Evolutionary conservation across 805 yeast species (phyloP).

Genomic region (Scheffersomyces coipomensis): DNA sequence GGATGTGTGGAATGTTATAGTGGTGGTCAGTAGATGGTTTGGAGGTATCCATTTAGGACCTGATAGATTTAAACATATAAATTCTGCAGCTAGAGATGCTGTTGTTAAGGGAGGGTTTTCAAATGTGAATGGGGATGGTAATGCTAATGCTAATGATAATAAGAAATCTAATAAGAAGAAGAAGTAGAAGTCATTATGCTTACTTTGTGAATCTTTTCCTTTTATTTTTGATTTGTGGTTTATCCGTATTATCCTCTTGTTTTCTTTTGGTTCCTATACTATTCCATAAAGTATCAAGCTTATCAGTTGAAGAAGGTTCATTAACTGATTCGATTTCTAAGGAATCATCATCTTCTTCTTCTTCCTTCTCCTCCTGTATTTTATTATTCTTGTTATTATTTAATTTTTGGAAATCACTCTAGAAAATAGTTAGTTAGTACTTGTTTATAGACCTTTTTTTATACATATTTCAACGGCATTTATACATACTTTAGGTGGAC

Average conservation of each 20-base stretch:
- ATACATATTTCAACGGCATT: no score
- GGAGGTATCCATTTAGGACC: constrained; percentile 93
- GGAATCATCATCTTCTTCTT: not conserved
- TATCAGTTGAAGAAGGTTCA: not conserved
- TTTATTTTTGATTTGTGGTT: constrained; percentile 2
- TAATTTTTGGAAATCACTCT: not conserved
- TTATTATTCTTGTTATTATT: not conserved
- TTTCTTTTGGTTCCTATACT: not conserved
- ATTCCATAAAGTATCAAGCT: not conserved
- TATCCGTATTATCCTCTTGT: not conserved
- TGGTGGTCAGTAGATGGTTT: constrained; percentile 88
- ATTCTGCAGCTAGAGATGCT: constrained; percentile 84
- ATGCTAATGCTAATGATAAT: constrained; percentile 10
- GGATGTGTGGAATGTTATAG: constrained; percentile 83
- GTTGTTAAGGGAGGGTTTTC: constrained; percentile 61
- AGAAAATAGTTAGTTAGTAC: not conserved
- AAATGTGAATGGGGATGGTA: constrained; percentile 11
- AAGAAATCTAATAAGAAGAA: constrained; percentile 25
- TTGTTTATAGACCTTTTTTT: no score
- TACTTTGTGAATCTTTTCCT: constrained; percentile 9
- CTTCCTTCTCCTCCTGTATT: not conserved
- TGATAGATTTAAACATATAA: constrained; percentile 91
- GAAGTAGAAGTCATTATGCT: constrained; percentile 4
- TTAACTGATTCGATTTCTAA: not conserved
- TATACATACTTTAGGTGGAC: not conserved